Percentiles rank a stretch among this genome's conserved stretches.
phyloP scores from a whole-genome alignment of 345 rosid species.

The Citrus unshiu region DNA sequence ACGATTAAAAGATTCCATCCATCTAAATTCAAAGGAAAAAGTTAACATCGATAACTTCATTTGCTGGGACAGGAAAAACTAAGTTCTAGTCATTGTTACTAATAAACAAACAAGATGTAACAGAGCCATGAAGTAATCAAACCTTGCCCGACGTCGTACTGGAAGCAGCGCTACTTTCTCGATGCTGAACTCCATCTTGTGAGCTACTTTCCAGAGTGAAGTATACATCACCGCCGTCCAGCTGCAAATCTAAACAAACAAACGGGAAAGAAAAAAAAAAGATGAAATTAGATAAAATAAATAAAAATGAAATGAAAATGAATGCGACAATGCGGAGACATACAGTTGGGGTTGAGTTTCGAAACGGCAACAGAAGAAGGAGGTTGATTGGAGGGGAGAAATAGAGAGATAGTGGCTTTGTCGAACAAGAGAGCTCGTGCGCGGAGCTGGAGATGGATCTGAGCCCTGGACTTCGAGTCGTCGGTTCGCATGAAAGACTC shows the following conservation, averaged over 20 bases:
- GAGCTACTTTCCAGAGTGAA: conserved; percentile 54
- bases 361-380: conserved; percentile 43
- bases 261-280: background rate
- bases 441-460: conserved; percentile 86
- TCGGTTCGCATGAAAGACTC: conserved; percentile 76
- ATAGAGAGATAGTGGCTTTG: conserved; percentile 73
- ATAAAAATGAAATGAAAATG: too few relatives aligned
- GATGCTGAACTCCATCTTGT: conserved; percentile 44
- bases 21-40: background rate
- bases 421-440: conserved; percentile 87
- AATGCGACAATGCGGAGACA: conserved; percentile 3
- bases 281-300: background rate
- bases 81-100: background rate
- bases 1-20: background rate
- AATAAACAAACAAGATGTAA: background rate
- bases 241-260: conserved; percentile 55
- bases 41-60: background rate
- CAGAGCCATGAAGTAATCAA: background rate
- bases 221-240: conserved; percentile 86
- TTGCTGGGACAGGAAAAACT: background rate
- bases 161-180: conserved; percentile 39
- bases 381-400: conserved; percentile 40
- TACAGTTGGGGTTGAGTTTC: conserved; percentile 70
- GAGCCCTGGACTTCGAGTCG: conserved; percentile 67
- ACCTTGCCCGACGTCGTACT: conserved; percentile 48